Evolutionary conservation across 371 early-diverging fungal genomes (phyloP).

Genomic region (Lichtheimia ramosa): DNA sequence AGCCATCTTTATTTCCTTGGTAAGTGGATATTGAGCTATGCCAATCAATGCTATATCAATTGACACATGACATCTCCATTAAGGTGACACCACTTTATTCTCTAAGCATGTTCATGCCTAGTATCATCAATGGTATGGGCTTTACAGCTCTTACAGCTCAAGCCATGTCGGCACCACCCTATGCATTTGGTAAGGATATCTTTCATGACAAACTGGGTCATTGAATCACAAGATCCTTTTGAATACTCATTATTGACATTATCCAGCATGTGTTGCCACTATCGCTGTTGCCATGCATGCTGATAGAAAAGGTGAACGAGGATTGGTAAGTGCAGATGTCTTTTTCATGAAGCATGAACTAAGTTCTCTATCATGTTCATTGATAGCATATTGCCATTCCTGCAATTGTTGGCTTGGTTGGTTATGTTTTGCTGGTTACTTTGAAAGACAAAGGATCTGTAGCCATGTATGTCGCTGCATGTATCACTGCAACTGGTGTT

Average conservation of each 20-base stretch:
- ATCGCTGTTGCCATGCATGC: slow-evolving; percentile 62
- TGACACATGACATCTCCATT: too few species aligned
- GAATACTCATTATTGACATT: background rate
- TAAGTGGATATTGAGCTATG: background rate
- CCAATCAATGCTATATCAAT: too few species aligned
- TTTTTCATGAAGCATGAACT: too few species aligned
- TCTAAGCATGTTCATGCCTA: slow-evolving; percentile 12
- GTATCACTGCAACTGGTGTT: slow-evolving; percentile 57
- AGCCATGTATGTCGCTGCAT: slow-evolving; percentile 50
- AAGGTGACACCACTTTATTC: slow-evolving; percentile 2
- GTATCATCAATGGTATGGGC: slow-evolving; percentile 25
- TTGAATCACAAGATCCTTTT: background rate
- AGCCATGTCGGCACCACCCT: slow-evolving; percentile 34
- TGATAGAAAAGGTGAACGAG: slow-evolving; percentile 64
- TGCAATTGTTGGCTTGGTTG: slow-evolving; percentile 59
- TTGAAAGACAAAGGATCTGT: slow-evolving; percentile 16
- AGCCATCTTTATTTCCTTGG: slow-evolving; percentile 54
- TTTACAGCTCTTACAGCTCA: slow-evolving; percentile 33
- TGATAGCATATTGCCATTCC: slow-evolving; percentile 58
- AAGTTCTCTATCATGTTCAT: too few species aligned
- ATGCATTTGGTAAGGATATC: slow-evolving; percentile 10
- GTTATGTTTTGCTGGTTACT: slow-evolving; percentile 62
- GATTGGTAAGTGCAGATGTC: slow-evolving; percentile 13
- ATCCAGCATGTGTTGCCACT: slow-evolving; percentile 50
- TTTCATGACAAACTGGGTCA: too few species aligned